Conservation (phyloP, 345 rosid species). For the Syzygium jambos region DNA sequence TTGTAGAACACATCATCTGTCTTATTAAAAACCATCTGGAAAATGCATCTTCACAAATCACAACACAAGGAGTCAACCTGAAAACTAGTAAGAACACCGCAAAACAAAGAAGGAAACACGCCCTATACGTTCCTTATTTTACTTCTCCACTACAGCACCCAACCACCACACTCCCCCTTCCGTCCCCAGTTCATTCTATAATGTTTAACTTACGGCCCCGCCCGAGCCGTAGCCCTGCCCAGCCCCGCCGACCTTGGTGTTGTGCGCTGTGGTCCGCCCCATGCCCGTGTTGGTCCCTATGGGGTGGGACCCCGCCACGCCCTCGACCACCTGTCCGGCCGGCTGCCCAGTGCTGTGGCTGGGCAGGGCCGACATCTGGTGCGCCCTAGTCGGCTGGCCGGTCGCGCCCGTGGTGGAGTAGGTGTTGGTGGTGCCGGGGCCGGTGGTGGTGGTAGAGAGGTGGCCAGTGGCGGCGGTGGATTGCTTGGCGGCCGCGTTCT, state of each 20-base stretch:
- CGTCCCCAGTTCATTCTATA: not conserved
- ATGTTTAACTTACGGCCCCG: not conserved
- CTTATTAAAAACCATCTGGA: not conserved
- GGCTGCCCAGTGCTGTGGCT: not conserved
- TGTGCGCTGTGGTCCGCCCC: not conserved
- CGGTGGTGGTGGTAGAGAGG: slow-evolving; percentile 3
- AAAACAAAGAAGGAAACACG: not conserved
- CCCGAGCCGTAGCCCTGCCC: not conserved
- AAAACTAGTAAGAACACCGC: not conserved
- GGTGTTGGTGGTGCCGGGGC: slow-evolving; percentile 11
- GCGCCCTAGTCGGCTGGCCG: not conserved
- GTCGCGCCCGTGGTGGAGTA: slow-evolving; percentile 23
- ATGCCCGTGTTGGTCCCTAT: not conserved
- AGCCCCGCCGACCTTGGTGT: not conserved
- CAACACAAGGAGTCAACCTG: not conserved
- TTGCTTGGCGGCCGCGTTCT: slow-evolving; percentile 38
- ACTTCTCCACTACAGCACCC: not conserved
- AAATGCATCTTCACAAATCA: not conserved
- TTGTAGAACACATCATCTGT: not conserved
- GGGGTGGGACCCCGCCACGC: not conserved
- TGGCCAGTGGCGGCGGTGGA: slow-evolving; percentile 4
- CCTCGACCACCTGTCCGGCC: not conserved
- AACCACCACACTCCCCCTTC: not conserved
- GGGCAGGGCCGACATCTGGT: slow-evolving; percentile 3
- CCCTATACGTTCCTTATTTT: not conserved